These are phyloP conservation scores for Endoconidiophora polonica DNA, from an alignment of 2,329 filamentous ascomycete species.

Conservation along the genomic window DNA sequence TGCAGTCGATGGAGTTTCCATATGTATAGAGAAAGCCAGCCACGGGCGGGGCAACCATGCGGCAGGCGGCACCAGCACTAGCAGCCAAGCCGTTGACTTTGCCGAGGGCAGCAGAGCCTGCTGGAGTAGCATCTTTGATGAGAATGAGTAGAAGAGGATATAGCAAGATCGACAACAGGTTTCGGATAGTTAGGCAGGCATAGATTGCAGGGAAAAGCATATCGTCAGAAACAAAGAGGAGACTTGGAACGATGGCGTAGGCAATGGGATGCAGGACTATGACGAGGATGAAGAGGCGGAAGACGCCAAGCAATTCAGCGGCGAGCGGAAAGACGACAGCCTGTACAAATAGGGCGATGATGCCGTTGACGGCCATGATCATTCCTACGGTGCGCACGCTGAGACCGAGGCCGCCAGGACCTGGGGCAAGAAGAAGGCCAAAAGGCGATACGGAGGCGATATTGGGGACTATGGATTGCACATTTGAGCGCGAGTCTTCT, in stretches of 20 bases:
- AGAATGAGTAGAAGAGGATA: conserved; percentile 51
- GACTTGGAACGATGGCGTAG: conserved; percentile 41
- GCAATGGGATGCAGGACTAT: conserved; percentile 44
- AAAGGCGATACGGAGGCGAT: conserved; percentile 15
- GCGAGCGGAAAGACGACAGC: conserved; percentile 43
- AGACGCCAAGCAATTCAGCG: conserved; percentile 41
- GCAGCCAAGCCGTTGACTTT: conserved; percentile 51
- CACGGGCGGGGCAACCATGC: conserved; percentile 50
- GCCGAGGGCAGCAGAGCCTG: conserved; percentile 34
- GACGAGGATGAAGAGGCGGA: conserved; percentile 40
- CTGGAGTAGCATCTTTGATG: conserved; percentile 49
- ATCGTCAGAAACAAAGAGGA: conserved; percentile 37
- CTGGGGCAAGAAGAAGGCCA: conserved; percentile 23
- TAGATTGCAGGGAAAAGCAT: conserved; percentile 42
- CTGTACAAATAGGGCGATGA: conserved; percentile 42
- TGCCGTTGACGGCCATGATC: conserved; percentile 41
- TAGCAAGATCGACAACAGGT: conserved; percentile 44
- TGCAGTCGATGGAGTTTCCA: conserved; percentile 39
- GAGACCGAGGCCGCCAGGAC: conserved; percentile 40
- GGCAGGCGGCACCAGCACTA: conserved; percentile 46
- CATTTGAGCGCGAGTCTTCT: conserved; percentile 49
- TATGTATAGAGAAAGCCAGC: conserved; percentile 46
- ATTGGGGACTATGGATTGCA: conserved; percentile 21
- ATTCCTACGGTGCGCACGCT: conserved; percentile 45
- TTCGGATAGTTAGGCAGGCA: conserved; percentile 37